Percentiles rank a stretch among this genome's conserved stretches.
These are phyloP conservation scores for Colletotrichum sp. DNA, from an alignment of 2,329 filamentous ascomycete genomes.

Conservation along the genomic window DNA sequence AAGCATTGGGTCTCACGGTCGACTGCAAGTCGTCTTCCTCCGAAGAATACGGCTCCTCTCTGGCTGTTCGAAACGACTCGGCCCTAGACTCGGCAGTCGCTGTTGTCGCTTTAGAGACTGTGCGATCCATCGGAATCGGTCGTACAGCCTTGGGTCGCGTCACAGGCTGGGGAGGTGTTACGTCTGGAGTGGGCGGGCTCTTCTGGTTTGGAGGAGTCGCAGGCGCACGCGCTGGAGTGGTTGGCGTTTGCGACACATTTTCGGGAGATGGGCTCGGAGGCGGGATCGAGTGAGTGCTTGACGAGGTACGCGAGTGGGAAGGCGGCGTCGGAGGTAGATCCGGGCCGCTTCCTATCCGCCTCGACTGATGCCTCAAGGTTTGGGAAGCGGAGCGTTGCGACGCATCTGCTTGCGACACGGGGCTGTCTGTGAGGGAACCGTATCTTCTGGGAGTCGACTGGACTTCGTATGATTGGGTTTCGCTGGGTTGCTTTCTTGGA, in stretches of 20 bases:
- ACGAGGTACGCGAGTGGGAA: constrained; percentile 63
- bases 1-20: constrained; percentile 42
- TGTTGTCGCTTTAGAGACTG: constrained; percentile 57
- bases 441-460: constrained; percentile 22
- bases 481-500: constrained; percentile 25
- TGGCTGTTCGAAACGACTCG: constrained; percentile 76
- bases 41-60: constrained; percentile 67
- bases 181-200: constrained; percentile 76
- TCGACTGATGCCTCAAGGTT: constrained; percentile 45
- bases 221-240: constrained; percentile 42
- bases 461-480: neutral
- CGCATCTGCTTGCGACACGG: constrained; percentile 14
- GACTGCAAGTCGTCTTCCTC: constrained; percentile 59
- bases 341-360: constrained; percentile 48
- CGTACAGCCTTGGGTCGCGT: constrained; percentile 50
- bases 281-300: constrained; percentile 50
- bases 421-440: constrained; percentile 19
- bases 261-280: constrained; percentile 46
- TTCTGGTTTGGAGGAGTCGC: constrained; percentile 68
- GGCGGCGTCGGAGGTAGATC: constrained; percentile 68
- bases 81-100: constrained; percentile 65
- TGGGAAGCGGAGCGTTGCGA: constrained; percentile 42
- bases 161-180: constrained; percentile 68
- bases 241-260: constrained; percentile 43
- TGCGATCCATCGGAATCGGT: constrained; percentile 52